phyloP scores from a whole-genome alignment of 208 protist species.

The Crithidia bombi region DNA sequence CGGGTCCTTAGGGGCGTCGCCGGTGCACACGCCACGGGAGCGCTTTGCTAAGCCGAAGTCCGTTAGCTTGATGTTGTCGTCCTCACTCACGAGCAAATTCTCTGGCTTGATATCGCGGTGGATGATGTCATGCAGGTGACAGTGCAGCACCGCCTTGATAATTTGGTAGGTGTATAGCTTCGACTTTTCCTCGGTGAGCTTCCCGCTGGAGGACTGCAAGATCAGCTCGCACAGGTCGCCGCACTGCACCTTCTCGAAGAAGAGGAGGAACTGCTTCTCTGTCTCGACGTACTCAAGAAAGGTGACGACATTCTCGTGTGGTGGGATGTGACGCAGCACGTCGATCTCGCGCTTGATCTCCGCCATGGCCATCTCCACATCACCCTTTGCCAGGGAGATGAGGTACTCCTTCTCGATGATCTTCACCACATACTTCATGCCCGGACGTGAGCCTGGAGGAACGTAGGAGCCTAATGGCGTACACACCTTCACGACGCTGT shows the following conservation, averaged over 20 bases:
- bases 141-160: constrained; percentile 91
- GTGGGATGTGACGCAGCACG: constrained; percentile 85
- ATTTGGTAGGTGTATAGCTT: constrained; percentile 91
- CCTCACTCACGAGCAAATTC: constrained; percentile 88
- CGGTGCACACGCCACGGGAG: constrained; percentile 74
- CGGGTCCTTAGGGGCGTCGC: constrained; percentile 57
- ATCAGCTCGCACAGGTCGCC: constrained; percentile 92
- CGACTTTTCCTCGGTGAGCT: constrained; percentile 78
- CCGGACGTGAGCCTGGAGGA: constrained; percentile 64
- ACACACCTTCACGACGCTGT: constrained; percentile 90
- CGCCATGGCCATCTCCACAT: constrained; percentile 87
- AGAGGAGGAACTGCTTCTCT: constrained; percentile 83
- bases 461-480: constrained; percentile 67
- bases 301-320: constrained; percentile 87
- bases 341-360: constrained; percentile 92
- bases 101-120: constrained; percentile 94
- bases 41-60: constrained; percentile 92
- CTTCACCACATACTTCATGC: constrained; percentile 91
- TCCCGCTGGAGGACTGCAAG: constrained; percentile 75
- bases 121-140: constrained; percentile 91
- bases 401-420: constrained; percentile 92
- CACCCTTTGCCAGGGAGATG: constrained; percentile 81
- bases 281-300: constrained; percentile 91
- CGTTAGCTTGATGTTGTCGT: constrained; percentile 91
- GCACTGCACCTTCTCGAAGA: constrained; percentile 88